These are phyloP conservation scores for Suhomyces pyralidae DNA, from an alignment of 805 yeast species.

Conservation along the genomic window DNA sequence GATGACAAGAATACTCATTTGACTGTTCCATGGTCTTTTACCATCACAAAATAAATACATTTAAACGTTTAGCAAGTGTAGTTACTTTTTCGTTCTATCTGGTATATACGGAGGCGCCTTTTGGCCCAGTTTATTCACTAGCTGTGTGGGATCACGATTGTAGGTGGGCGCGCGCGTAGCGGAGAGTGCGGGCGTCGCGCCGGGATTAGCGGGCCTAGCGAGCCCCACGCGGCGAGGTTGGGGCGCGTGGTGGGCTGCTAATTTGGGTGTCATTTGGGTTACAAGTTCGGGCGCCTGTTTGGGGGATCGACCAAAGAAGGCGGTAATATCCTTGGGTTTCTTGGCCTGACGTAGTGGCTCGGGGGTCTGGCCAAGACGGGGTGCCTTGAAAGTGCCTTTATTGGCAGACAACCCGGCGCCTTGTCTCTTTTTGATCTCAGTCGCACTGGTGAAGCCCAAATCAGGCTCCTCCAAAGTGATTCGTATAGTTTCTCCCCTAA, in stretches of 20 bases:
- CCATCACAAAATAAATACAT: slow-evolving; percentile 57
- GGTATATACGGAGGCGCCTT: slow-evolving; percentile 37
- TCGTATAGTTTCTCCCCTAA: slow-evolving; percentile 8
- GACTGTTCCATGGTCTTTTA: slow-evolving; percentile 80
- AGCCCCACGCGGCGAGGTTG: background rate
- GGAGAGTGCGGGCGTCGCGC: background rate
- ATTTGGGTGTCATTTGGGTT: background rate
- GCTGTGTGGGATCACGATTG: background rate
- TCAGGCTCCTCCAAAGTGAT: background rate
- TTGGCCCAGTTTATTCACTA: background rate
- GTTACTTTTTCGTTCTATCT: slow-evolving; percentile 14
- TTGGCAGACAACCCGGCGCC: background rate
- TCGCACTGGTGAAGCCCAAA: slow-evolving; percentile 3
- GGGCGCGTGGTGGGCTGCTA: background rate
- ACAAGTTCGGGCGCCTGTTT: background rate
- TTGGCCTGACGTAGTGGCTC: background rate
- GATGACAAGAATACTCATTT: slow-evolving; percentile 78
- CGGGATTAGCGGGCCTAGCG: background rate
- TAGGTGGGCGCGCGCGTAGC: background rate
- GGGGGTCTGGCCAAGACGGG: background rate
- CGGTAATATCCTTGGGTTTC: background rate
- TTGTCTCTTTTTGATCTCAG: slow-evolving; percentile 5
- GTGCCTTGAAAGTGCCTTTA: background rate
- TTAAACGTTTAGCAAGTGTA: background rate
- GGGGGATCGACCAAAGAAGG: background rate